phyloP scores from a whole-genome alignment of 768 basidiomycete genomes.

The Russula olivacea region DNA sequence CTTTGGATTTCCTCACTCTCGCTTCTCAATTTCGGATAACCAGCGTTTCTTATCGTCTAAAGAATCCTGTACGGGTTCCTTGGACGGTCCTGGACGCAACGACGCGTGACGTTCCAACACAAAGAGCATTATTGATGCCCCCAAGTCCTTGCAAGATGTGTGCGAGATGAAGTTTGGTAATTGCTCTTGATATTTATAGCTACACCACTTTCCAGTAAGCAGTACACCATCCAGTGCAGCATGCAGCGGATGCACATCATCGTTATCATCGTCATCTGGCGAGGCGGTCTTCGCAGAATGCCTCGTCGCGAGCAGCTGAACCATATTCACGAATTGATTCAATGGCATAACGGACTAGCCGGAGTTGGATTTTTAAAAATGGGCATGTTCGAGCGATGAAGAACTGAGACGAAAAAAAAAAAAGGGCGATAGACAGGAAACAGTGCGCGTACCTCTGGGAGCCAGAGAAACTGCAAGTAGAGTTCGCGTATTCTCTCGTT shows the following conservation, averaged over 20 bases:
- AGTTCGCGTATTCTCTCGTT: slow-evolving; percentile 19
- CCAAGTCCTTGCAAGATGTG: slow-evolving; percentile 27
- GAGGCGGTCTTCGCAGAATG: slow-evolving; percentile 28
- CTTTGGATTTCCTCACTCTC: slow-evolving; percentile 41
- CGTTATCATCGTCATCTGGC: slow-evolving; percentile 16
- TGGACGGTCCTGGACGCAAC: slow-evolving; percentile 24
- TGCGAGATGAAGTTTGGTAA: slow-evolving; percentile 25
- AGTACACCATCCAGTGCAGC: slow-evolving; percentile 54
- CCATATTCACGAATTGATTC: slow-evolving; percentile 46
- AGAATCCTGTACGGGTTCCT: slow-evolving; percentile 14
- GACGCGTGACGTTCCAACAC: slow-evolving; percentile 5
- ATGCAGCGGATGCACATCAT: slow-evolving; percentile 50
- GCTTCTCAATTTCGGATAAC: slow-evolving; percentile 22
- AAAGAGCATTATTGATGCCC: slow-evolving; percentile 28
- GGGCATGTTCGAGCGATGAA: not conserved
- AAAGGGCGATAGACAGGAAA: not conserved
- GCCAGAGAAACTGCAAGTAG: slow-evolving; percentile 23
- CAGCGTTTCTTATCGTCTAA: slow-evolving; percentile 35
- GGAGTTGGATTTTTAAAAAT: too few relatives aligned
- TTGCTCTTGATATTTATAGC: slow-evolving; percentile 54
- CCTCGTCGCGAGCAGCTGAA: slow-evolving; percentile 47
- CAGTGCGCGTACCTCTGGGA: slow-evolving; percentile 18
- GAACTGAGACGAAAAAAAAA: not conserved
- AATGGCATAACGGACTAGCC: slow-evolving; percentile 68
- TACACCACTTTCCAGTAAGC: slow-evolving; percentile 74